phyloP scores from a whole-genome alignment of 306 rosid species.

The Rubus parviflorus region DNA sequence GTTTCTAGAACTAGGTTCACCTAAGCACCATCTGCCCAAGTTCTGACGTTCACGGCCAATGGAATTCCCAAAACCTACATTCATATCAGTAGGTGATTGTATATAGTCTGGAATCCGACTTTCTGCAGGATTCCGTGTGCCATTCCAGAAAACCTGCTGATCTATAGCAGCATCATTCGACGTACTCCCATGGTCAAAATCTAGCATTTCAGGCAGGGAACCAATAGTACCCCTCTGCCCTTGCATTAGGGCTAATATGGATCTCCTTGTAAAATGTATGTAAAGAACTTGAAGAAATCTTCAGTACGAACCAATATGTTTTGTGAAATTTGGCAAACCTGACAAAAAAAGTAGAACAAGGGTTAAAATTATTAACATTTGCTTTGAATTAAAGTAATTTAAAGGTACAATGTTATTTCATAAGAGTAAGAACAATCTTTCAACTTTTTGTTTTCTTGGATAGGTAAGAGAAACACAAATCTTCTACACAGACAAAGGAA shows the following conservation, averaged over 20 bases:
- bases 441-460: background rate
- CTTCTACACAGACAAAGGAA: background rate
- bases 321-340: constrained; percentile 35
- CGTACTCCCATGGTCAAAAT: constrained; percentile 78
- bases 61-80: constrained; percentile 53
- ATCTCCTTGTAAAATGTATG: constrained; percentile 28
- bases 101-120: constrained; percentile 56
- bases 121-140: constrained; percentile 55
- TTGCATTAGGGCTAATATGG: constrained; percentile 68
- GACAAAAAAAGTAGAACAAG: constrained; percentile 32
- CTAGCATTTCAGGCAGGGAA: constrained; percentile 72
- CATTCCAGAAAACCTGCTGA: constrained; percentile 74
- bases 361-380: constrained; percentile 22
- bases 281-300: constrained; percentile 26
- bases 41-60: constrained; percentile 58
- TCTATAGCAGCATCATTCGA: constrained; percentile 55
- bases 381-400: constrained; percentile 7
- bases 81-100: constrained; percentile 55
- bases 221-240: constrained; percentile 89
- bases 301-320: constrained; percentile 28
- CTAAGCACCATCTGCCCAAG: constrained; percentile 76
- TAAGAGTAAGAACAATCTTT: constrained; percentile 4
- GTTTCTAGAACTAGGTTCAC: constrained; percentile 81
- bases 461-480: constrained; percentile 1
- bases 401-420: background rate